phyloP scores from a whole-genome alignment of 306 rosid species.

The Morella rubra region DNA sequence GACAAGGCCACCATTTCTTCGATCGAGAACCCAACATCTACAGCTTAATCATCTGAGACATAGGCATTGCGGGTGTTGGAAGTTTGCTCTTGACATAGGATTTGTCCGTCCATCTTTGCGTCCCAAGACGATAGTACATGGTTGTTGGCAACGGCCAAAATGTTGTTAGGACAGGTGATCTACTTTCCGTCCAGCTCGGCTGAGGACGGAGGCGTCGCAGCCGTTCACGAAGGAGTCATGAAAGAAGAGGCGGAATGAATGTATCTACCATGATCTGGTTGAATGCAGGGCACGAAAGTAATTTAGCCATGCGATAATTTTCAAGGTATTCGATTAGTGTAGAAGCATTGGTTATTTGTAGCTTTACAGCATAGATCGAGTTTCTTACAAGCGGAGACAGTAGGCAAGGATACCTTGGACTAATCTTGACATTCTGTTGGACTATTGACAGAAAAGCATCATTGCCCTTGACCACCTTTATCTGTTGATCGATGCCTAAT shows the following conservation, averaged over 20 bases:
- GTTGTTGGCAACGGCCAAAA: slow-evolving; percentile 33
- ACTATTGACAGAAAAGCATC: no score
- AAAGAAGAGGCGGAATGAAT: slow-evolving; percentile 57
- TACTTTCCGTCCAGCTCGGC: slow-evolving; percentile 63
- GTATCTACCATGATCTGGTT: slow-evolving; percentile 18
- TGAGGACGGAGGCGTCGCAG: slow-evolving; percentile 54
- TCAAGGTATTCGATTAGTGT: no score
- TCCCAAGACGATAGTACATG: slow-evolving; percentile 42
- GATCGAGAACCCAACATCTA: no score
- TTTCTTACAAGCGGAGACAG: no score
- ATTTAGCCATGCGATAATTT: no score
- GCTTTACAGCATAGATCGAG: no score
- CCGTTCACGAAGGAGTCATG: slow-evolving; percentile 49
- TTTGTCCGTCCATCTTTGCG: slow-evolving; percentile 42
- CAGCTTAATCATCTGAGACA: no score
- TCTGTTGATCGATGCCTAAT: no score
- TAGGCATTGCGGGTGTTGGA: slow-evolving; percentile 52
- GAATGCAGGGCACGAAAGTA: slow-evolving; percentile 50
- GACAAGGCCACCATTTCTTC: slow-evolving; percentile 74
- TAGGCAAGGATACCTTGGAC: no score
- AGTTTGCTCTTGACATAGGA: slow-evolving; percentile 42
- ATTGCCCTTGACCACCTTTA: no score
- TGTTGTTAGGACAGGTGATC: slow-evolving; percentile 43
- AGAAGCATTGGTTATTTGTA: no score
- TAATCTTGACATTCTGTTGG: no score